phyloP scores from a whole-genome alignment of 2,329 filamentous ascomycete species.

The Podosphaera aphanis region DNA sequence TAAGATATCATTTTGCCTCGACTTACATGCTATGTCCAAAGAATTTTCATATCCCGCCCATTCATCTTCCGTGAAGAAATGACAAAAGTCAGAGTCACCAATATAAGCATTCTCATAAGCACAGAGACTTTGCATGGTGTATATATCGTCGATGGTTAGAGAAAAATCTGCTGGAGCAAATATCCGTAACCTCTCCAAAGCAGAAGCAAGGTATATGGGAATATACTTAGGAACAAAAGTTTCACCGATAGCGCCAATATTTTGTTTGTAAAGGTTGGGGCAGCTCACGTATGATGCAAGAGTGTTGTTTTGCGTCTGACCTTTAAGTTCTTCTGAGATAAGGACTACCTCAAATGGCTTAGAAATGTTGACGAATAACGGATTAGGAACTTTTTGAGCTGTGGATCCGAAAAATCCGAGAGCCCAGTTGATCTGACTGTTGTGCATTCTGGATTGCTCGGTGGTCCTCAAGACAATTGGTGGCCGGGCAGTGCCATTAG shows the following conservation, averaged over 20 bases:
- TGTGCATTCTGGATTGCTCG: slow-evolving; percentile 27
- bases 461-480: slow-evolving; percentile 30
- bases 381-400: slow-evolving; percentile 18
- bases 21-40: slow-evolving; percentile 27
- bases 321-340: slow-evolving; percentile 21
- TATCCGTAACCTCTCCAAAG: slow-evolving; percentile 22
- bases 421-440: slow-evolving; percentile 29
- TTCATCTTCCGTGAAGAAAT: slow-evolving; percentile 28
- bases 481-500: slow-evolving; percentile 23
- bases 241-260: slow-evolving; percentile 18
- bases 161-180: slow-evolving; percentile 24
- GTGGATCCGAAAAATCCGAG: slow-evolving; percentile 28
- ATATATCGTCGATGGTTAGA: slow-evolving; percentile 25
- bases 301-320: slow-evolving; percentile 27
- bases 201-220: slow-evolving; percentile 21
- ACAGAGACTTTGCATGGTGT: slow-evolving; percentile 28
- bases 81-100: slow-evolving; percentile 26
- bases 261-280: slow-evolving; percentile 17
- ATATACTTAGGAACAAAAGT: slow-evolving; percentile 21
- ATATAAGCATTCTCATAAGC: slow-evolving; percentile 29
- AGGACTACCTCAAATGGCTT: slow-evolving; percentile 24
- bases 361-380: slow-evolving; percentile 19
- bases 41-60: slow-evolving; percentile 30
- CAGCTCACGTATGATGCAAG: slow-evolving; percentile 28
- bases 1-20: not conserved